These are phyloP conservation scores for Borealophlyctis nickersoniae DNA, from an alignment of 192 early-diverging fungal genomes.

Conservation along the genomic window DNA sequence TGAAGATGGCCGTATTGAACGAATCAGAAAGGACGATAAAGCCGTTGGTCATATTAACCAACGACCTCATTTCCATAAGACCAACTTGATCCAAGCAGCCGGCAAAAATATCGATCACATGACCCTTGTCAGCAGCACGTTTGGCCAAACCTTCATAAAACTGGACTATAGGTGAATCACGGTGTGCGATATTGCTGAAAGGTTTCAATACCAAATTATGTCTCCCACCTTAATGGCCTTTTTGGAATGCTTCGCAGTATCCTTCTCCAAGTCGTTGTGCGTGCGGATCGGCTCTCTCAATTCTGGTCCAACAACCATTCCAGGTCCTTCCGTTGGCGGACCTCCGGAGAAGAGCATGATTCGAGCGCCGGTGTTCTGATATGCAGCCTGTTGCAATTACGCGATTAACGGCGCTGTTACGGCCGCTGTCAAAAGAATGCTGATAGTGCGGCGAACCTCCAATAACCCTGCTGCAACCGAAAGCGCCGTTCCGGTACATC, in stretches of 20 bases:
- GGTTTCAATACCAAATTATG: background rate
- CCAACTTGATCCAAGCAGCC: conserved; percentile 98
- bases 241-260: conserved; percentile 86
- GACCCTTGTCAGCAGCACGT: conserved; percentile 81
- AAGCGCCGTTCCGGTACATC: conserved; percentile 94
- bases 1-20: conserved; percentile 94
- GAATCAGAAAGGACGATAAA: conserved; percentile 93
- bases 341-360: conserved; percentile 94
- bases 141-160: conserved; percentile 89
- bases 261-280: conserved; percentile 98
- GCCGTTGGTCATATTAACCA: conserved; percentile 87
- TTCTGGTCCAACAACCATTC: conserved; percentile 88
- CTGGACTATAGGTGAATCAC: conserved; percentile 32
- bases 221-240: conserved; percentile 76
- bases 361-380: conserved; percentile 86
- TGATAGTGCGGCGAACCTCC: conserved; percentile 52
- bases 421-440: background rate
- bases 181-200: background rate
- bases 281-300: conserved; percentile 92
- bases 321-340: conserved; percentile 91
- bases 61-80: conserved; percentile 91
- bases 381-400: conserved; percentile 57
- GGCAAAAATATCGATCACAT: conserved; percentile 94
- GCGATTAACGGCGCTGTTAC: background rate
- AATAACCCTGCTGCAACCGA: conserved; percentile 88